These are phyloP conservation scores for Ehretia macrophylla DNA, from an alignment of 257 asterid species.

Conservation along the genomic window DNA sequence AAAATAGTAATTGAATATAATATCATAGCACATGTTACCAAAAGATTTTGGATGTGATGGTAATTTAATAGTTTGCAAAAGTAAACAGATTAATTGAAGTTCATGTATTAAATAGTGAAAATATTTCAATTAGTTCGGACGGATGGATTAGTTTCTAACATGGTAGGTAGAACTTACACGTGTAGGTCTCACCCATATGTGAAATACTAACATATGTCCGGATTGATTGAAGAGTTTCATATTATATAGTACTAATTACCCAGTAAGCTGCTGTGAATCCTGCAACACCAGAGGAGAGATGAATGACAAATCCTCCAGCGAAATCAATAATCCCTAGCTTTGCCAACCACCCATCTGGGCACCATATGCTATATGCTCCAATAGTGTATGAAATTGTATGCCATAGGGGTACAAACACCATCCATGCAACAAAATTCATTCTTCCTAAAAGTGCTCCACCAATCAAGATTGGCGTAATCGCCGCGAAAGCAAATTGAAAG, in stretches of 20 bases:
- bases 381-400: slow-evolving; percentile 51
- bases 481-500: slow-evolving; percentile 55
- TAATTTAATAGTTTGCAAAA: too few relatives aligned
- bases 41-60: too few relatives aligned
- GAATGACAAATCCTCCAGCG: slow-evolving; percentile 58
- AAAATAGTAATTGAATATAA: too few relatives aligned
- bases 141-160: too few relatives aligned
- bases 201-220: too few relatives aligned
- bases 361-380: slow-evolving; percentile 58
- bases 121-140: too few relatives aligned
- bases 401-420: slow-evolving; percentile 60
- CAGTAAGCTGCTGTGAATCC: slow-evolving; percentile 56
- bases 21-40: too few relatives aligned
- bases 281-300: slow-evolving; percentile 59
- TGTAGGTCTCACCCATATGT: too few relatives aligned
- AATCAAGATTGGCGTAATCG: slow-evolving; percentile 40
- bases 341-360: slow-evolving; percentile 50
- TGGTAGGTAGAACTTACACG: too few relatives aligned
- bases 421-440: slow-evolving; percentile 54
- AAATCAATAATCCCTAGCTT: slow-evolving; percentile 55
- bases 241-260: slow-evolving; percentile 21
- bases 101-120: too few relatives aligned
- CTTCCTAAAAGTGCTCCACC: slow-evolving; percentile 58
- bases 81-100: too few relatives aligned
- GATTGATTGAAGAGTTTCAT: too few relatives aligned